phyloP scores from a whole-genome alignment of 2,329 filamentous ascomycete species.

The Stemphylium lycopersici region DNA sequence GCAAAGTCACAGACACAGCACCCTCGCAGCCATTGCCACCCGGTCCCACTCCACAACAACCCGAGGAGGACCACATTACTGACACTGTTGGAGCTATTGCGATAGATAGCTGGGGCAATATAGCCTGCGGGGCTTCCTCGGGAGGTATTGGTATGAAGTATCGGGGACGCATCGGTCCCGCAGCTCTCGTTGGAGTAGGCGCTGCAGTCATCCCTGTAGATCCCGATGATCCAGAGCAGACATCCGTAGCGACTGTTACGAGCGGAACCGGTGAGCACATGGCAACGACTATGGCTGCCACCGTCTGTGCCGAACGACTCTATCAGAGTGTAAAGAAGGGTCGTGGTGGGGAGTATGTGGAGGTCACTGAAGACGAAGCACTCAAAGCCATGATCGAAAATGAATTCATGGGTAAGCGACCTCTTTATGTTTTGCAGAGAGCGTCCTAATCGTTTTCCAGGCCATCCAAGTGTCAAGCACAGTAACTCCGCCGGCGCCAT shows the following conservation, averaged over 20 bases:
- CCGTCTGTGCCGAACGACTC: constrained; percentile 82
- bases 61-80: constrained; percentile 69
- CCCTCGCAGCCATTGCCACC: constrained; percentile 8
- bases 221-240: constrained; percentile 69
- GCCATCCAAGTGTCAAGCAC: constrained; percentile 79
- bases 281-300: constrained; percentile 91
- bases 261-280: constrained; percentile 98
- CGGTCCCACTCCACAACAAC: not conserved
- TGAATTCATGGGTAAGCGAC: constrained; percentile 80
- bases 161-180: constrained; percentile 86
- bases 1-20: constrained; percentile 19
- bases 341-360: constrained; percentile 65
- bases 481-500: constrained; percentile 87
- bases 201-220: constrained; percentile 85
- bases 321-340: constrained; percentile 71
- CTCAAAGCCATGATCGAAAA: constrained; percentile 77
- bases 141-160: constrained; percentile 99
- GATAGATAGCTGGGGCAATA: constrained; percentile 82
- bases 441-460: constrained; percentile 41
- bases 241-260: constrained; percentile 81
- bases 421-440: not conserved
- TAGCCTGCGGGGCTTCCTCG: constrained; percentile 94
- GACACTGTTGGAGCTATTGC: constrained; percentile 97
- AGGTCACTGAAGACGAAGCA: constrained; percentile 77
- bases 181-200: constrained; percentile 89